Conservation (phyloP, 139 green algal genomes). For the Closterium sp. region DNA sequence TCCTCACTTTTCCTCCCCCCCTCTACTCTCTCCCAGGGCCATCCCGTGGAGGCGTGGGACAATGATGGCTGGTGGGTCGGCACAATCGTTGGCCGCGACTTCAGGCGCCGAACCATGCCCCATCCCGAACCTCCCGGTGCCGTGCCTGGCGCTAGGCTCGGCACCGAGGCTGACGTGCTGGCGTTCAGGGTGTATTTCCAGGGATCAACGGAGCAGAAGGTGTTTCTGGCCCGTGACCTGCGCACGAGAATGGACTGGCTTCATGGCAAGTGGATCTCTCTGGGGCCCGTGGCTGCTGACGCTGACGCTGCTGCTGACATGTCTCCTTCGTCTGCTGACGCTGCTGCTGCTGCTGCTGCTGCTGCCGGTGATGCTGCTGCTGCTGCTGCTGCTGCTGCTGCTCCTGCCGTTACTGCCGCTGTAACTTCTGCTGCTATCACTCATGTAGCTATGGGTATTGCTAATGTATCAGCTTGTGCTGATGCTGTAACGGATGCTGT, state of each 20-base stretch:
- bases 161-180: not conserved
- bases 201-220: not conserved
- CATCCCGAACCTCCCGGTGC: not conserved
- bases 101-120: not conserved
- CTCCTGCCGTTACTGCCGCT: too few species aligned
- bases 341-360: not conserved
- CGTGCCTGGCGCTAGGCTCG: not conserved
- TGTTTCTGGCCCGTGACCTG: not conserved
- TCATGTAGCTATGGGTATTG: not conserved
- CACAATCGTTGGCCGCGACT: not conserved
- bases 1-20: too few species aligned
- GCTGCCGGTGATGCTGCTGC: not conserved
- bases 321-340: not conserved
- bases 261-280: not conserved
- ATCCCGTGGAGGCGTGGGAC: not conserved
- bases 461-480: not conserved
- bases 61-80: not conserved
- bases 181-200: not conserved
- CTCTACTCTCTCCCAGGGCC: not conserved
- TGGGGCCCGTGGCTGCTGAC: not conserved
- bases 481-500: not conserved
- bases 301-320: not conserved
- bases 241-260: not conserved
- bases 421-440: not conserved
- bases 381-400: too few species aligned